These are phyloP conservation scores for Nothomitra cinnamomea DNA, from an alignment of 2,329 filamentous ascomycete species.

Conservation along the genomic window DNA sequence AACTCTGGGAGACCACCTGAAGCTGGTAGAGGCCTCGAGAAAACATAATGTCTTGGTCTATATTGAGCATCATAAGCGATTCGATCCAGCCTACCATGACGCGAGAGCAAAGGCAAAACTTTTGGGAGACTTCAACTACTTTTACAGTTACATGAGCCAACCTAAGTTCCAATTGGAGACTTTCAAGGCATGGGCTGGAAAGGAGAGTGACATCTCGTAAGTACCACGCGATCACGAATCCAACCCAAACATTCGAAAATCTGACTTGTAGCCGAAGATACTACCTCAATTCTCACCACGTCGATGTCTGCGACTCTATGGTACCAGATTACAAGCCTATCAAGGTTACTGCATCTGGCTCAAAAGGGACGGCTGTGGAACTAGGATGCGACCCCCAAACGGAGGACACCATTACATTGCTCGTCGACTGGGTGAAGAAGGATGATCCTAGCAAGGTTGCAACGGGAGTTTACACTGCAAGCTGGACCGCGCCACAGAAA, in stretches of 20 bases:
- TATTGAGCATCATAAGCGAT: constrained; percentile 94
- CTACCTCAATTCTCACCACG: constrained; percentile 89
- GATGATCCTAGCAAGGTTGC: constrained; percentile 51
- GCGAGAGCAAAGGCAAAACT: constrained; percentile 59
- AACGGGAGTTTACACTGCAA: constrained; percentile 82
- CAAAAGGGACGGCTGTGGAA: constrained; percentile 59
- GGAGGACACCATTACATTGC: constrained; percentile 82
- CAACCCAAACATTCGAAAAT: no score
- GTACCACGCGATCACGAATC: no score
- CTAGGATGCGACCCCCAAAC: constrained; percentile 67
- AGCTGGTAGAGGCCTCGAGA: constrained; percentile 53
- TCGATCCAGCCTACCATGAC: constrained; percentile 82
- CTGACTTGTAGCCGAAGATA: constrained; percentile 28
- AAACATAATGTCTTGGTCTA: constrained; percentile 75
- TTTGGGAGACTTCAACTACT: constrained; percentile 94
- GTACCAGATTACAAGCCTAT: constrained; percentile 64
- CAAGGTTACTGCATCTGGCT: constrained; percentile 60
- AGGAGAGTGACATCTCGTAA: constrained; percentile 69
- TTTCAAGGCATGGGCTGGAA: constrained; percentile 86
- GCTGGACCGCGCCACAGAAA: constrained; percentile 84
- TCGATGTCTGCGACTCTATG: constrained; percentile 89
- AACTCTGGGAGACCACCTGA: constrained; percentile 60
- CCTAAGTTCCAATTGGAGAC: constrained; percentile 83
- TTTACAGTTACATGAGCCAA: constrained; percentile 93
- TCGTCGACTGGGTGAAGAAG: constrained; percentile 75